Evolutionary conservation across 2,329 filamentous ascomycete species (phyloP).

Genomic region (Coniochaeta ligniaria): DNA sequence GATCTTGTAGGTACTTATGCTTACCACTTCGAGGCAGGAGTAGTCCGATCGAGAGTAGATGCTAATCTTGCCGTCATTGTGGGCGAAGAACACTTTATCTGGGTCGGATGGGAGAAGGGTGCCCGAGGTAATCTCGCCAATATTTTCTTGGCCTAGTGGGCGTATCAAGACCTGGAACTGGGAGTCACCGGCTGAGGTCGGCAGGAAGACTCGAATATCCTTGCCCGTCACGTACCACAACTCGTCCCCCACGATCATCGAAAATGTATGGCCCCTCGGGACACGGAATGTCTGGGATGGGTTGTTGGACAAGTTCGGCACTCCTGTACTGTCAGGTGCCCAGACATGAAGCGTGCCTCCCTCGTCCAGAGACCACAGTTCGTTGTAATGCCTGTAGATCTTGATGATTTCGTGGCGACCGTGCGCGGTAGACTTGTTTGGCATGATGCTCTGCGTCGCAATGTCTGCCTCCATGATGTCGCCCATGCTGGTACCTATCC

Average conservation of each 20-base stretch:
- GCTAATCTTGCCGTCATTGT: constrained; percentile 87
- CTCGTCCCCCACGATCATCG: constrained; percentile 75
- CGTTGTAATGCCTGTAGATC: constrained; percentile 78
- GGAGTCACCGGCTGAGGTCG: constrained; percentile 57
- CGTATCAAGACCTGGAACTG: constrained; percentile 70
- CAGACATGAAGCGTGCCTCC: constrained; percentile 81
- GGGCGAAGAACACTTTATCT: constrained; percentile 81
- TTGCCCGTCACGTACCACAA: constrained; percentile 87
- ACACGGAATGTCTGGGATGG: constrained; percentile 70
- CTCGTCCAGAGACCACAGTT: constrained; percentile 93
- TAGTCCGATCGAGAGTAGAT: constrained; percentile 80
- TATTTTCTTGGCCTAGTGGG: constrained; percentile 62
- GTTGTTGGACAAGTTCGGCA: constrained; percentile 66
- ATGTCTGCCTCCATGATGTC: constrained; percentile 90
- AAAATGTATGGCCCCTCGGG: constrained; percentile 77
- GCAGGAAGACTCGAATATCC: constrained; percentile 77
- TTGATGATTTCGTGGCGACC: constrained; percentile 71
- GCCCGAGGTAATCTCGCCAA: constrained; percentile 83
- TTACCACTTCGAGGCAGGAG: constrained; percentile 71
- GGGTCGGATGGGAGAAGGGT: constrained; percentile 67
- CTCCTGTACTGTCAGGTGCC: constrained; percentile 65
- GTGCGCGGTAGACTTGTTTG: constrained; percentile 59
- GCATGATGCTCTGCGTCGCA: constrained; percentile 60
- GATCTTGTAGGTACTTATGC: constrained; percentile 91
- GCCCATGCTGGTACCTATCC: constrained; percentile 84